These are phyloP conservation scores for Tetrahymena elliotti DNA, from an alignment of 73 alveolate genomes.

Conservation along the genomic window DNA sequence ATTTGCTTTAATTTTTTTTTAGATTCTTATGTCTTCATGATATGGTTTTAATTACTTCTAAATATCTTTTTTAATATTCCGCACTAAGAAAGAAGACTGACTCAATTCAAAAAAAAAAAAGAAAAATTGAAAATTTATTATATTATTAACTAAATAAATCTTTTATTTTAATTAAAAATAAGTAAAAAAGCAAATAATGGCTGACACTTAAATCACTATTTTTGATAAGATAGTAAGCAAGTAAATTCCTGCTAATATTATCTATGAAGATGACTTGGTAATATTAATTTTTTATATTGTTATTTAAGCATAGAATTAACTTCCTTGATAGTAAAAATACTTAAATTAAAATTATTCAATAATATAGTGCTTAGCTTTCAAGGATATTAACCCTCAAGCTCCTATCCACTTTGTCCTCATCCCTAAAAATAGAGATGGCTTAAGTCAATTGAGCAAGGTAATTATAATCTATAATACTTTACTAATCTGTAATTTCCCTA, in stretches of 20 bases:
- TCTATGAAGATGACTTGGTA: conserved; percentile 72
- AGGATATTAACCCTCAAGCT: conserved; percentile 84
- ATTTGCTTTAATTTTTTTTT: too few species aligned
- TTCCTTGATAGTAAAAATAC: too few species aligned
- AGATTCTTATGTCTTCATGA: too few species aligned
- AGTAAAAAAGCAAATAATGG: neutral
- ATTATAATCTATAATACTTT: neutral
- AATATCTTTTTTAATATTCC: too few species aligned
- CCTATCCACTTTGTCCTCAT: conserved; percentile 84
- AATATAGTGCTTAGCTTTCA: conserved; percentile 69
- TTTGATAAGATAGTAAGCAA: conserved; percentile 82
- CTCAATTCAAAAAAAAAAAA: too few species aligned
- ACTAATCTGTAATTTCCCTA: too few species aligned
- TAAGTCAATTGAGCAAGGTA: conserved; percentile 55
- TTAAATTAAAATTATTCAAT: too few species aligned
- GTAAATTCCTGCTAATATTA: conserved; percentile 78
- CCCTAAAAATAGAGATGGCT: conserved; percentile 84
- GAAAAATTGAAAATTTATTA: neutral
- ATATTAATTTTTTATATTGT: neutral
- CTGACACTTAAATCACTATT: conserved; percentile 62
- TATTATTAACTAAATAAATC: neutral
- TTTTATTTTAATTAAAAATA: neutral
- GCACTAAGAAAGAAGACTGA: too few species aligned
- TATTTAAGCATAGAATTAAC: neutral
- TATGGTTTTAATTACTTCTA: too few species aligned